These are phyloP conservation scores for Xylaria sp. DNA, from an alignment of 2,329 filamentous ascomycete species.

Conservation along the genomic window DNA sequence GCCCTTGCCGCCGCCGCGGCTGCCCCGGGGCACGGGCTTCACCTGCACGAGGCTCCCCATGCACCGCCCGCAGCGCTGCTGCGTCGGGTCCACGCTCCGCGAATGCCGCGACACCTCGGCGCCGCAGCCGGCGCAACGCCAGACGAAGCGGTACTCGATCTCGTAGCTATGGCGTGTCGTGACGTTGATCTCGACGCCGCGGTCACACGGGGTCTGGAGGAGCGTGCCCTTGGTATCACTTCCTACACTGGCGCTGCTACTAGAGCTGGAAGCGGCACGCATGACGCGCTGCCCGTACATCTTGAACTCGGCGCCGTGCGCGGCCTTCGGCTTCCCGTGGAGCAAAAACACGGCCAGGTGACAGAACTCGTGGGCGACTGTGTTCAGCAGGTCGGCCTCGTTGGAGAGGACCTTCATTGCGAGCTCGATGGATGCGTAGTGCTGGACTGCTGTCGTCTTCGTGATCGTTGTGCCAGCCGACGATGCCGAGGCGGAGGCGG, in stretches of 20 bases:
- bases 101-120: conserved; percentile 85
- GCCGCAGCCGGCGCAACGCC: conserved; percentile 78
- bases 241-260: conserved; percentile 45
- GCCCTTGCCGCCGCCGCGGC: conserved; percentile 52
- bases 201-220: conserved; percentile 24
- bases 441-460: conserved; percentile 50
- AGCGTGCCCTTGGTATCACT: background rate
- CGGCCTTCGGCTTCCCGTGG: conserved; percentile 76
- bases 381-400: conserved; percentile 82
- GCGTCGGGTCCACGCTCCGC: conserved; percentile 79
- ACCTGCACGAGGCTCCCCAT: conserved; percentile 77
- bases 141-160: conserved; percentile 93
- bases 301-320: conserved; percentile 89
- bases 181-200: conserved; percentile 67
- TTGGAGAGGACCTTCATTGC: conserved; percentile 88
- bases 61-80: conserved; percentile 82
- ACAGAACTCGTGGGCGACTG: conserved; percentile 96
- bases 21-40: conserved; percentile 75
- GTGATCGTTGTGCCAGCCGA: conserved; percentile 27
- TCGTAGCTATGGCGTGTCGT: conserved; percentile 91
- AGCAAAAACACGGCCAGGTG: conserved; percentile 95
- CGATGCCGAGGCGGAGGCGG: conserved; percentile 44
- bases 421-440: conserved; percentile 84
- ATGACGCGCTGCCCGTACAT: conserved; percentile 71
- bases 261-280: conserved; percentile 61